Evolutionary conservation across 1,139 yeast genomes (phyloP), one percentile per base, ranked within the genome.

Genomic region (Candida sojae): DNA sequence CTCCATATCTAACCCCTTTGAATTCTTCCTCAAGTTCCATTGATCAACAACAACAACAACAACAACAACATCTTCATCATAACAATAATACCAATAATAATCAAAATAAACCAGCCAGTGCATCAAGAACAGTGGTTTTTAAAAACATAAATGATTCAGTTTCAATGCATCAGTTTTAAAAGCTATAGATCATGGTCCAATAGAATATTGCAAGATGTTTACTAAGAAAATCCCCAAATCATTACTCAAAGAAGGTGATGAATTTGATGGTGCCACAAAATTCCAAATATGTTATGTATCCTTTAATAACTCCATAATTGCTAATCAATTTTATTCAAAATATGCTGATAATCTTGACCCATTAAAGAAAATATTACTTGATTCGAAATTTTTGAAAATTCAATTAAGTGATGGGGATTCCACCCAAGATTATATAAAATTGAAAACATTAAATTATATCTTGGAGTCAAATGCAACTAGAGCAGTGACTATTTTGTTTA

Each of bases 391-490:
- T 48, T 62, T 75, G 52, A 66, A 67, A 49, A 63, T 74, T 29
- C 53, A 57, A 8, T 58, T 73, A 38, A 67, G 69, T 49, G 77
- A 73, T 42, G 49, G 52, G 12, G 52, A 52, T 40, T 42, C 44
- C 4, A 37, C 39, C n/a, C 76, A 66, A 52, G 79, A 74, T 51
- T 71, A 57, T 47, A 68, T 75, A 50, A 75, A 74, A 51, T 60
- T 71, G 51, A 75, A 73, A 50, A 73, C 79, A 7, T 62, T 73
- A 47, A 74, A 73, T 51, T 75, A 73, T 55, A 73, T 75, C 29
- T 54, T 68, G 45, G 79, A 75, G 37, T 63, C 61, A 46, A 62
- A 64, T 45, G 80, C 80, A 23, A 73, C 79, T 3, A 61, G 80
- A 43, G 64, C 71, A 45, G 49, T 74, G 17, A 40, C 54, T 34